Conservation (phyloP, 2,329 filamentous ascomycete species). For the Macroventuria anomochaeta region DNA sequence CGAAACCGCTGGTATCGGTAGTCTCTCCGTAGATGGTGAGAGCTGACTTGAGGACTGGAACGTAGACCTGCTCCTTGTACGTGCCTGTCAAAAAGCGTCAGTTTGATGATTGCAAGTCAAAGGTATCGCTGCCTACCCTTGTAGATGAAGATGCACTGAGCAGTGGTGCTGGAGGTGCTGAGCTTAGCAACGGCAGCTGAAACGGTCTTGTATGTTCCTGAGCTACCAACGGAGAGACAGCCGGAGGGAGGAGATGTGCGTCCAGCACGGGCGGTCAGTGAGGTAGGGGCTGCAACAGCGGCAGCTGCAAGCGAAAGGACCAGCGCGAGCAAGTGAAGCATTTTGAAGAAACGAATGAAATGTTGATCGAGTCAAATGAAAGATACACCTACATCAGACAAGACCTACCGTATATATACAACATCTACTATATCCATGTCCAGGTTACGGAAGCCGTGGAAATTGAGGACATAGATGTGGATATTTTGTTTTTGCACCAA, state of each 20-base stretch:
- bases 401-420: constrained; percentile 4
- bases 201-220: constrained; percentile 56
- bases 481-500: constrained; percentile 12
- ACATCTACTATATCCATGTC: not conserved
- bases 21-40: constrained; percentile 68
- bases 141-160: constrained; percentile 68
- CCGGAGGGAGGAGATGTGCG: constrained; percentile 58
- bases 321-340: constrained; percentile 27
- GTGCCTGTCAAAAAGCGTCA: constrained; percentile 48
- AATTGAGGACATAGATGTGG: constrained; percentile 1
- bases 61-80: constrained; percentile 66
- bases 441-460: not conserved
- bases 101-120: not conserved
- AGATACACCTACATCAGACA: not conserved
- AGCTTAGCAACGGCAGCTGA: constrained; percentile 66
- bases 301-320: constrained; percentile 30
- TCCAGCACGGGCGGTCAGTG: constrained; percentile 32
- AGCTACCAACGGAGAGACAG: constrained; percentile 57
- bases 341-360: constrained; percentile 14
- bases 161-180: constrained; percentile 56
- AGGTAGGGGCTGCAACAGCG: constrained; percentile 30
- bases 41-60: constrained; percentile 56
- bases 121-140: constrained; percentile 38
- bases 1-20: constrained; percentile 57
- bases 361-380: not conserved